Conservation (phyloP, 1,284 basidiomycete species). For the Irpex sp. region DNA sequence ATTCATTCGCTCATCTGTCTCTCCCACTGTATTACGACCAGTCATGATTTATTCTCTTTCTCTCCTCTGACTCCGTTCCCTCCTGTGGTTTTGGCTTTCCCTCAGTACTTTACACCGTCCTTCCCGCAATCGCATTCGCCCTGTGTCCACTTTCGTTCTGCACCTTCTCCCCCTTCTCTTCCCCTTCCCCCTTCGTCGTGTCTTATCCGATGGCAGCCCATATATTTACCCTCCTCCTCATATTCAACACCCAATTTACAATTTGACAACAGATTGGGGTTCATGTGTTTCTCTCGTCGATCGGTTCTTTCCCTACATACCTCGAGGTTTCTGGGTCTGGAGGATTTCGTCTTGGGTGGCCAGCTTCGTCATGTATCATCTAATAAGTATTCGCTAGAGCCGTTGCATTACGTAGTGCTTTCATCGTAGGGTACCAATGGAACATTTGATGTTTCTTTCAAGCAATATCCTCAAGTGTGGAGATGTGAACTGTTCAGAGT, state of each 20-base stretch:
- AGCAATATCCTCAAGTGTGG: neutral
- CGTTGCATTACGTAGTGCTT: constrained; percentile 3
- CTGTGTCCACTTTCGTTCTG: neutral
- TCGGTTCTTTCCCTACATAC: neutral
- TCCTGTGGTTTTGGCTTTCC: neutral
- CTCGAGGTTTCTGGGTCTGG: neutral
- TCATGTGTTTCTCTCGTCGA: neutral
- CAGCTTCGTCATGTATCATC: neutral
- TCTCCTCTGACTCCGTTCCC: neutral
- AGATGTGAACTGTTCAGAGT: no score
- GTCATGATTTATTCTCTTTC: constrained; percentile 3
- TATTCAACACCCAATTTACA: neutral
- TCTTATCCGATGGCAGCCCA: neutral
- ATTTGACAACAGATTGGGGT: neutral
- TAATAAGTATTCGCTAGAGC: constrained; percentile 1
- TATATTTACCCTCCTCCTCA: neutral
- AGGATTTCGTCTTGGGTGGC: neutral
- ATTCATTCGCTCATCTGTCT: constrained; percentile 6
- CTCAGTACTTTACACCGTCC: constrained; percentile 9
- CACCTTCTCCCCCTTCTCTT: neutral
- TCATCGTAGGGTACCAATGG: neutral
- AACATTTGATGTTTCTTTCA: neutral
- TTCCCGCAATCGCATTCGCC: constrained; percentile 1
- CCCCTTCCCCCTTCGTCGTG: neutral
- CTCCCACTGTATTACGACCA: constrained; percentile 9